These are phyloP conservation scores for Conidiobolus incongruus DNA, from an alignment of 371 early-diverging fungal genomes.

Conservation along the genomic window DNA sequence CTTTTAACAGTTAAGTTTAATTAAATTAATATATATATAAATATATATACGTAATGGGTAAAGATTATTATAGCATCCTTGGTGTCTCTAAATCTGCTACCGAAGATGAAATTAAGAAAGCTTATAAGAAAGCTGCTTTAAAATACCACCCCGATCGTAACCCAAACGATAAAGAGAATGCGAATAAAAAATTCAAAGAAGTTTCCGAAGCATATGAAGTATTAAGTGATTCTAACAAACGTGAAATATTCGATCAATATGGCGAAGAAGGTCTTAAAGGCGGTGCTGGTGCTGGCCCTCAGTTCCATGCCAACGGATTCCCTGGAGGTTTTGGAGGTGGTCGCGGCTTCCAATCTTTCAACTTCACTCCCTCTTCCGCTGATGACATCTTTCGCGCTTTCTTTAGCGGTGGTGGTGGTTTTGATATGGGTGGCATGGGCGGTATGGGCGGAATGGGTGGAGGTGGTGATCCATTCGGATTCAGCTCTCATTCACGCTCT, in stretches of 20 bases:
- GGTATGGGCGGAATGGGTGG: slow-evolving; percentile 14
- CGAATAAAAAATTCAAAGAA: slow-evolving; percentile 62
- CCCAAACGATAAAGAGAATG: slow-evolving; percentile 5
- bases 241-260: slow-evolving; percentile 65
- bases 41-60: no score
- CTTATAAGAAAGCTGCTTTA: slow-evolving; percentile 53
- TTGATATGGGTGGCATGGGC: slow-evolving; percentile 17
- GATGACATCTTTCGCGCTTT: no score
- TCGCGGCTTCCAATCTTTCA: slow-evolving; percentile 44
- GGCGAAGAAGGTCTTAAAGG: slow-evolving; percentile 82
- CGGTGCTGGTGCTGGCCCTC: slow-evolving; percentile 16
- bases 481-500: slow-evolving; percentile 14
- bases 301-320: slow-evolving; percentile 18
- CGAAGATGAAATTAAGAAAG: slow-evolving; percentile 75
- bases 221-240: slow-evolving; percentile 73
- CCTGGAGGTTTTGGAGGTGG: slow-evolving; percentile 18
- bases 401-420: slow-evolving; percentile 17
- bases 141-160: slow-evolving; percentile 12
- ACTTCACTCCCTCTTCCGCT: slow-evolving; percentile 19
- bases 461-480: slow-evolving; percentile 16
- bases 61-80: slow-evolving; percentile 8
- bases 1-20: no score
- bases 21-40: no score
- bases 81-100: slow-evolving; percentile 59
- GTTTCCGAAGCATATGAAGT: slow-evolving; percentile 81